Evolutionary conservation across 164 flowering plant species (phyloP).

Genomic region (Vitis amurensis): DNA sequence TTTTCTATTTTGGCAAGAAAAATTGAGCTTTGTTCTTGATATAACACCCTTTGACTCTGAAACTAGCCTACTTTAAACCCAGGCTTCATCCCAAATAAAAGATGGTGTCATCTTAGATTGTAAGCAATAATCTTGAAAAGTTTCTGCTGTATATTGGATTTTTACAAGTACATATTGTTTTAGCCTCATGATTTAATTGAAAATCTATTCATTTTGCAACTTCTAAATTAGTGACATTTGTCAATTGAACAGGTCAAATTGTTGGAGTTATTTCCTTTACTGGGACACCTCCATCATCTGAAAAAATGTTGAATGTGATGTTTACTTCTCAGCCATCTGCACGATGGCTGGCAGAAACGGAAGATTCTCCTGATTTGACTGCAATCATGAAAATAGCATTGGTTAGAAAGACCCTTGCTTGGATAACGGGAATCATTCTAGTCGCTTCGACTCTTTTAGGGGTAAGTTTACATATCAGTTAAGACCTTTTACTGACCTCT

Average conservation of each 20-base stretch:
- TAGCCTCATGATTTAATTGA: not conserved
- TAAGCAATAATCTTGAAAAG: no score
- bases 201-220: not conserved
- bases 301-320: constrained; percentile 43
- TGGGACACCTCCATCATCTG: constrained; percentile 26
- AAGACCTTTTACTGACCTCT: not conserved
- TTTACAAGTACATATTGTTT: not conserved
- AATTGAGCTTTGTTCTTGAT: no score
- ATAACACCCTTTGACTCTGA: no score
- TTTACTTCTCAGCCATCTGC: constrained; percentile 38
- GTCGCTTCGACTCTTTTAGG: constrained; percentile 79
- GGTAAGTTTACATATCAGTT: constrained; percentile 50
- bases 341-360: constrained; percentile 57
- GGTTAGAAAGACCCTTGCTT: constrained; percentile 81
- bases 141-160: no score
- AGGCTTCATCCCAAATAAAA: no score
- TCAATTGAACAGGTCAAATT: constrained; percentile 63
- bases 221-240: not conserved
- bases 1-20: no score
- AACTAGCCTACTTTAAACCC: no score
- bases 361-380: constrained; percentile 15
- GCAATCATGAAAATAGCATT: constrained; percentile 34
- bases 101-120: no score
- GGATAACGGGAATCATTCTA: constrained; percentile 89
- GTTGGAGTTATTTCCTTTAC: constrained; percentile 59